These are phyloP conservation scores for Pezicula neosporulosa DNA, from an alignment of 2,329 filamentous ascomycete genomes.

Conservation along the genomic window DNA sequence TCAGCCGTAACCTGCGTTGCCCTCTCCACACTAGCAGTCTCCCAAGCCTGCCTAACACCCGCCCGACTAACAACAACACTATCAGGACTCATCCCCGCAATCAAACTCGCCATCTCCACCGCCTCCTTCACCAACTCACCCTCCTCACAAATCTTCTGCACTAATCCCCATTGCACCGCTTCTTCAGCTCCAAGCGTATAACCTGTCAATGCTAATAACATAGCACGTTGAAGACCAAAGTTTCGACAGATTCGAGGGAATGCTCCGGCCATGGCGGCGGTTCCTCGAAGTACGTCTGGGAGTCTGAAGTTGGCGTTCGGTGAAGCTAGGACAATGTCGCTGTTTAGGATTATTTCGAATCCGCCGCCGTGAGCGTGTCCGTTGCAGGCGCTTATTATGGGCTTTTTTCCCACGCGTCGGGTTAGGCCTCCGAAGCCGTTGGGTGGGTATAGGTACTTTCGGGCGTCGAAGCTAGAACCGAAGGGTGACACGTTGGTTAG, in stretches of 20 bases:
- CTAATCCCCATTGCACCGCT: constrained; percentile 24
- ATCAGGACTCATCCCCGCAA: constrained; percentile 30
- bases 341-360: constrained; percentile 47
- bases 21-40: constrained; percentile 37
- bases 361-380: constrained; percentile 54
- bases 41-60: constrained; percentile 31
- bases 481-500: too few species aligned
- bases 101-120: constrained; percentile 27
- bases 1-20: constrained; percentile 37
- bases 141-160: constrained; percentile 24
- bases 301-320: constrained; percentile 49
- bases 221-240: constrained; percentile 34
- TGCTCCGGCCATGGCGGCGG: constrained; percentile 53
- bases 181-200: constrained; percentile 42
- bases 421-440: constrained; percentile 54
- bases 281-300: constrained; percentile 55
- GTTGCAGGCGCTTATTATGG: constrained; percentile 57
- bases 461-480: background rate
- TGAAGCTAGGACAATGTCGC: constrained; percentile 55
- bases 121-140: constrained; percentile 28
- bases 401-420: constrained; percentile 54
- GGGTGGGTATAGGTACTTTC: constrained; percentile 31
- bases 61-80: constrained; percentile 30
- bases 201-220: constrained; percentile 9
- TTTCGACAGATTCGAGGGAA: constrained; percentile 39